Evolutionary conservation across 2,329 filamentous ascomycete genomes (phyloP).

Genomic region (Microdochium trichocladiopsis): DNA sequence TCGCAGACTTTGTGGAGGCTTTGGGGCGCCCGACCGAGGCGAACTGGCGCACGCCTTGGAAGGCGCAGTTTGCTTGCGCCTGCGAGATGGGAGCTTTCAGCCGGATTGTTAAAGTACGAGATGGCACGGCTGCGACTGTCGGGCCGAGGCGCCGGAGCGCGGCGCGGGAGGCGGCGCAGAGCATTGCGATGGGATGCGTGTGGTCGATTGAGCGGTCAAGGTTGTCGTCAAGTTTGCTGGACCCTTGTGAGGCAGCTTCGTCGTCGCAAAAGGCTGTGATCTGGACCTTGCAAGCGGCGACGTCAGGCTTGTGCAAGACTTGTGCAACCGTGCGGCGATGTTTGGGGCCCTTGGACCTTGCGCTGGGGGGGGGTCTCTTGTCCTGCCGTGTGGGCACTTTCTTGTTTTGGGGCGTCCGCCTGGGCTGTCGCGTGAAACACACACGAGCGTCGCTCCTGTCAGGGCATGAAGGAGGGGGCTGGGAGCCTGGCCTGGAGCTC

Average conservation of each 20-base stretch:
- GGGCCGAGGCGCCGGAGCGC: neutral
- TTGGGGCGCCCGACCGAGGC: neutral
- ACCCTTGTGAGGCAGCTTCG: neutral
- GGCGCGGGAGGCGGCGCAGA: neutral
- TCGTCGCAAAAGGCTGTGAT: no score
- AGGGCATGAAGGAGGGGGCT: no score
- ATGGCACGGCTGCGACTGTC: neutral
- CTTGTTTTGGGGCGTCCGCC: no score
- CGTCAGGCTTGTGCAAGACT: no score
- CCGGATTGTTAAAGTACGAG: neutral
- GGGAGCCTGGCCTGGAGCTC: no score
- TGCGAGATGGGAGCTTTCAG: conserved; percentile 2
- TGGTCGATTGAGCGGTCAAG: neutral
- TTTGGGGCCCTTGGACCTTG: no score
- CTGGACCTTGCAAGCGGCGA: no score
- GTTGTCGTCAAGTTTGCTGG: neutral
- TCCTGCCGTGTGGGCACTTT: no score
- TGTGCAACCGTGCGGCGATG: no score
- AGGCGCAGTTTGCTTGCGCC: neutral
- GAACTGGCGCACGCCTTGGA: neutral
- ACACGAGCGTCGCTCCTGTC: no score
- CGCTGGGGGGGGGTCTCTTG: no score
- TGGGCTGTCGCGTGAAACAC: no score
- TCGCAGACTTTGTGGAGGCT: neutral
- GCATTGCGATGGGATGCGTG: neutral